Base-by-base conservation (phyloP, 2,329 filamentous ascomycete species). In the Claviceps fusiformis region DNA sequence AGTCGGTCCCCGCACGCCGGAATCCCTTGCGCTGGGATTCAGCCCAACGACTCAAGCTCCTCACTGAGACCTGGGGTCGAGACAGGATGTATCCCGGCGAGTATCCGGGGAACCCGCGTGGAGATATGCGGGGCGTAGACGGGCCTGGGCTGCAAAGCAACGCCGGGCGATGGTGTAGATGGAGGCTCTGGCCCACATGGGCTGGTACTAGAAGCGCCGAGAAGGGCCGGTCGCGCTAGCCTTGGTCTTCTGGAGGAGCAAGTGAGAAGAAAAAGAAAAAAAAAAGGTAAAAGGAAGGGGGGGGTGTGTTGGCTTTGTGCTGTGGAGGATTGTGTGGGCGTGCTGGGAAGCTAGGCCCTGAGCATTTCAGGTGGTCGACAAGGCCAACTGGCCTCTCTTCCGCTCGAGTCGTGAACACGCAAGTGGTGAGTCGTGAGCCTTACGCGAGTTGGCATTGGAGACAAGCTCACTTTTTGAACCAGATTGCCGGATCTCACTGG, bases 161-260 rank as follows among this genome's bases (percentile, higher is more conserved):
- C 58, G 65, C 66, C 65, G 64, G 64, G 64, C 51, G 50, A 53
- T 55, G 54, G 56, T 50, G 52, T 37, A 54, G 55, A 55, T 47
- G 37, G 49, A 47, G 47, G 54, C 51, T 29, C 6, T 44, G 54
- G 56, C 51, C 56, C 50, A 57, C 54, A 54, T 50, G 46, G 54
- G 46, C 24, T 55, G 50, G 53, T 53, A 60, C 2, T 59, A 68
- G 65, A 68, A 68, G 67, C 67, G 67, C 67, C 67, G 66, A 68
- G 67, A 65, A 68, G 61, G 58, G 67, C 65, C 67, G 66, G 61
- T 46, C 35, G 57, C 35, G 57, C 37, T 45, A 33, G 19, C 39
- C 24, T 44, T 8, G n/a, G 39, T 35, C 37, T 41, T 4, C 45
- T 39, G 37, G 9, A 46, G 9, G 46, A 7, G n/a, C 9, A 24